phyloP scores from a whole-genome alignment of 192 early-diverging fungal genomes.

The Umbelopsis sp. region DNA sequence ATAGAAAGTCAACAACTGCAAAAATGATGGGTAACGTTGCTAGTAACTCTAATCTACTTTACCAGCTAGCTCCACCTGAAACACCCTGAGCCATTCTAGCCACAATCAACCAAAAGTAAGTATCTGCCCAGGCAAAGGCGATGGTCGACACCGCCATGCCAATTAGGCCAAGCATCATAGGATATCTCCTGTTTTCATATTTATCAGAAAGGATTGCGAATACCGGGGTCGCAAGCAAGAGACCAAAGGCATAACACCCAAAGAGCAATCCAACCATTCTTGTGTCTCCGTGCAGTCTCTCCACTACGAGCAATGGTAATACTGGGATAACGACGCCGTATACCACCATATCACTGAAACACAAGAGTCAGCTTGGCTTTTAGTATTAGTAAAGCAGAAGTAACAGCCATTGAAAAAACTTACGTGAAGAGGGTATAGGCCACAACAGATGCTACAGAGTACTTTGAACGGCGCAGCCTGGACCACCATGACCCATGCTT shows the following conservation, averaged over 20 bases:
- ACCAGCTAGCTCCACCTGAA: slow-evolving; percentile 75
- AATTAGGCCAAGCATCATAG: slow-evolving; percentile 74
- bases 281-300: slow-evolving; percentile 57
- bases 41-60: not conserved
- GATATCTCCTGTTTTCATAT: slow-evolving; percentile 70
- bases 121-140: slow-evolving; percentile 63
- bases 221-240: slow-evolving; percentile 64
- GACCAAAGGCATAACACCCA: slow-evolving; percentile 69
- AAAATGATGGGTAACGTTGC: not conserved
- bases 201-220: slow-evolving; percentile 75
- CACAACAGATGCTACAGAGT: slow-evolving; percentile 47
- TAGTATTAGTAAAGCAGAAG: not conserved
- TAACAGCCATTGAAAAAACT: slow-evolving; percentile 33
- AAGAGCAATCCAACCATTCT: slow-evolving; percentile 69
- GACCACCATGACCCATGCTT: slow-evolving; percentile 1
- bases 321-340: slow-evolving; percentile 76
- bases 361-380: not conserved
- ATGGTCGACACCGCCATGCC: slow-evolving; percentile 65
- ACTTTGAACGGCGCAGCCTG: slow-evolving; percentile 6
- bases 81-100: slow-evolving; percentile 75
- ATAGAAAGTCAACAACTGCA: not conserved
- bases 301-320: slow-evolving; percentile 66
- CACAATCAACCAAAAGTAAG: slow-evolving; percentile 66
- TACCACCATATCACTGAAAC: slow-evolving; percentile 56
- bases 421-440: slow-evolving; percentile 68